Base-by-base conservation (phyloP, 495 filamentous ascomycete species). In the Penicillium nucicola region DNA sequence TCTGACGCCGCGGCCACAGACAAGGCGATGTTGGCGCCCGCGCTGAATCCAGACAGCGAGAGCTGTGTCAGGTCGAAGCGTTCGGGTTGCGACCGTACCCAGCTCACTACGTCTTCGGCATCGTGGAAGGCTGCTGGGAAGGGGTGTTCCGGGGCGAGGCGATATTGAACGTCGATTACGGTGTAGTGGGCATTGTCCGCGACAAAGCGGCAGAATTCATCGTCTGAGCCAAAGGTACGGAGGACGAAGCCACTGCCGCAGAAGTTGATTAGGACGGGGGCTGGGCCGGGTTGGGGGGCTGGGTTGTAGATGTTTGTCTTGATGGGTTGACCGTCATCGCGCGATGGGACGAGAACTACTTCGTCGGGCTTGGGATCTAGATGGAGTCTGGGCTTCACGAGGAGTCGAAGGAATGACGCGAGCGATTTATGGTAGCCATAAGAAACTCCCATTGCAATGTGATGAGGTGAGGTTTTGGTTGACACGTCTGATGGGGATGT, bases 41-140 rank as follows among this genome's bases (percentile, higher is more conserved):
- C 66, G n/a, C 67, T 74, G 52, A 76, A 78, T 13, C 72, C 75
- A 10, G 71, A 75, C 11, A 75, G 48, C n/a, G 70, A 69, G 10
- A 76, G 22, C 1, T 53, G 66, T 1, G 63, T 57, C 5, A 48
- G 33, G 43, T 74, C 64, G 37, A 75, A 74, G 4, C 57, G 54
- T 9, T 64, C 58, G 9, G 66, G 64, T 20, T 61, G 60, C 15
- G 62, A 55, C 18, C 57, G 58, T 0, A 72, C 64, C 63, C 67
- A 69, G n/a, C 48, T 61, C 22, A 74, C 65, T n/a, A 50, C 53
- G 45, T 75, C 69, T 43, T 75, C 70, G 42, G 79, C 87, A 54
- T 95, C 89, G 20, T 95, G 69, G 14, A 92, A 66, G 11, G 86
- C 84, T 3, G 85, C 77, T 11, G 88, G 88, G 64, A 92, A 92